Conservation (phyloP, 306 rosid genomes). For the Alnus glutinosa region DNA sequence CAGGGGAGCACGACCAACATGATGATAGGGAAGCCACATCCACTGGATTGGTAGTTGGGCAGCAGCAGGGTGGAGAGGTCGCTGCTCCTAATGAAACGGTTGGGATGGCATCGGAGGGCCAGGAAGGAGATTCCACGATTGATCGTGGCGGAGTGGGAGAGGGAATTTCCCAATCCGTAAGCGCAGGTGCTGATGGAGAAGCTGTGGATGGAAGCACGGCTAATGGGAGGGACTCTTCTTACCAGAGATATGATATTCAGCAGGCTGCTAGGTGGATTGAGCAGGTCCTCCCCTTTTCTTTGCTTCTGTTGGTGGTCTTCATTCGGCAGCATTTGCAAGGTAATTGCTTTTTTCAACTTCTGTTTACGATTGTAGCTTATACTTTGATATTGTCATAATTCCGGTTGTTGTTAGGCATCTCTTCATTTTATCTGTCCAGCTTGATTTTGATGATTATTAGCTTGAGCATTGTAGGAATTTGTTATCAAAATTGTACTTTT, state of each 20-base stretch:
- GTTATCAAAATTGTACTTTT: background rate
- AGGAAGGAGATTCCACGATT: constrained; percentile 32
- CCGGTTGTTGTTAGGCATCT: background rate
- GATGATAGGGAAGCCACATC: constrained; percentile 56
- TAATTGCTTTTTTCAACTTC: constrained; percentile 14
- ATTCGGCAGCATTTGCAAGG: constrained; percentile 99
- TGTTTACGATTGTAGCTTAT: background rate
- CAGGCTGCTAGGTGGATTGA: constrained; percentile 98
- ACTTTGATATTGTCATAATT: background rate
- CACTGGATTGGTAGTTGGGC: constrained; percentile 53
- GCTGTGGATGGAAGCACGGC: constrained; percentile 50
- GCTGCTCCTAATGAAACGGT: constrained; percentile 39
- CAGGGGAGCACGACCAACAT: constrained; percentile 51
- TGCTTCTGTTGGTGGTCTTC: constrained; percentile 95
- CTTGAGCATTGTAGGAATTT: background rate
- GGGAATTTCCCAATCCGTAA: constrained; percentile 45
- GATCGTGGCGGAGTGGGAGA: constrained; percentile 46
- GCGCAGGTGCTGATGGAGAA: constrained; percentile 45
- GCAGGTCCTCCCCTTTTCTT: constrained; percentile 86
- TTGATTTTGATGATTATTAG: background rate
- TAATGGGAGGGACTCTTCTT: constrained; percentile 87
- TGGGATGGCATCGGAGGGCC: constrained; percentile 32
- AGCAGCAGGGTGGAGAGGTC: constrained; percentile 38
- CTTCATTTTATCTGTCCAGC: background rate
- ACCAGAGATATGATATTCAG: constrained; percentile 95